phyloP scores from a whole-genome alignment of 2,329 filamentous ascomycete genomes.

The Microdochium nivale region DNA sequence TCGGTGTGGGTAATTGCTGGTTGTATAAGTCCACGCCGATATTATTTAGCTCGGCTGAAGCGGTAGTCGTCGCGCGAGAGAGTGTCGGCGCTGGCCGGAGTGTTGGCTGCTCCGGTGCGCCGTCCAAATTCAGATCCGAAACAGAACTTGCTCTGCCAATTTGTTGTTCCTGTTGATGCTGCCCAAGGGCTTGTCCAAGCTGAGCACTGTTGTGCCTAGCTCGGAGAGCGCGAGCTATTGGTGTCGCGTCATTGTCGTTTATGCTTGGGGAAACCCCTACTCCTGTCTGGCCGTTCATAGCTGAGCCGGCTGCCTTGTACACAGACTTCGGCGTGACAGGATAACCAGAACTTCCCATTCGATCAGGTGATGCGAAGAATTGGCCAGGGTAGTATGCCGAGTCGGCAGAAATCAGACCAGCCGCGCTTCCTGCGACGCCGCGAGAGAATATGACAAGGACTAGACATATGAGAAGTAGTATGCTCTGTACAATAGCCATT shows the following conservation, averaged over 20 bases:
- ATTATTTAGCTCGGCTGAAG: background rate
- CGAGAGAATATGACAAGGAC: constrained; percentile 76
- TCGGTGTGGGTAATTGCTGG: constrained; percentile 13
- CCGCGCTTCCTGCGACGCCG: constrained; percentile 27
- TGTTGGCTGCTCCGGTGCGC: background rate
- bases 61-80: background rate
- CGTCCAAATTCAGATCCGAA: background rate
- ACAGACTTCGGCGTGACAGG: constrained; percentile 15
- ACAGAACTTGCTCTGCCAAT: background rate
- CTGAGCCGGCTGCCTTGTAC: background rate
- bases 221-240: background rate
- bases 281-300: background rate
- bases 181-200: background rate
- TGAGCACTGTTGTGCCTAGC: background rate
- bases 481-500: constrained; percentile 86
- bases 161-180: background rate
- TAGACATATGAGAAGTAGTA: constrained; percentile 79
- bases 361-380: constrained; percentile 9
- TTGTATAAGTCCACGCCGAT: constrained; percentile 2
- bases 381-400: constrained; percentile 21
- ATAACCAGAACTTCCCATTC: constrained; percentile 15
- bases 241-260: background rate
- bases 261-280: background rate
- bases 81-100: background rate
- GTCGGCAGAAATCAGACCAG: constrained; percentile 7